Conservation (phyloP, 2,329 filamentous ascomycete species). For the Talaromyces pinophilus region DNA sequence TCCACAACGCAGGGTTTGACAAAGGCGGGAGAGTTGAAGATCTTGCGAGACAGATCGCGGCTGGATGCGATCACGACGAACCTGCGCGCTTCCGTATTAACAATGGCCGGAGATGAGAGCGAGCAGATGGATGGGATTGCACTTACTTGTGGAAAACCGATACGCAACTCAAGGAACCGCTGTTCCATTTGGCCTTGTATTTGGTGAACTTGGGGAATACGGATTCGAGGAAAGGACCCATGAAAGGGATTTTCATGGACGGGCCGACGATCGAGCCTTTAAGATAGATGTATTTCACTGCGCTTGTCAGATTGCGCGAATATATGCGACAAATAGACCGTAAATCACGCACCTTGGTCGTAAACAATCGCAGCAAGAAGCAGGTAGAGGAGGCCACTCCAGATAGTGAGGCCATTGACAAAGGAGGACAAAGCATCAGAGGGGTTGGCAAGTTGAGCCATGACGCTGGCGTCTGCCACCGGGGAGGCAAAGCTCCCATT, state of each 20-base stretch:
- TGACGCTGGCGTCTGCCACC: constrained; percentile 62
- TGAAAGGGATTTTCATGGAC: constrained; percentile 75
- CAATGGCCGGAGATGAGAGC: background rate
- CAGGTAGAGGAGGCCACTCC: constrained; percentile 69
- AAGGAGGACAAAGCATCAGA: constrained; percentile 55
- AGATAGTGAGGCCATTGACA: constrained; percentile 58
- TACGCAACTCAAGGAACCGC: constrained; percentile 89
- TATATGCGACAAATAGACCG: background rate
- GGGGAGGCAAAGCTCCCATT: constrained; percentile 72
- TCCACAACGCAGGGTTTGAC: constrained; percentile 98
- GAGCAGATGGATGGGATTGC: background rate
- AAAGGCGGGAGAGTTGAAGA: constrained; percentile 89
- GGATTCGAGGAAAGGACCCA: constrained; percentile 93
- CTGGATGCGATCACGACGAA: constrained; percentile 97
- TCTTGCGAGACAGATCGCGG: constrained; percentile 92
- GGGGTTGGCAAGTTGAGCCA: constrained; percentile 53
- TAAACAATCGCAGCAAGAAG: constrained; percentile 74
- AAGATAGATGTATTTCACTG: constrained; percentile 72
- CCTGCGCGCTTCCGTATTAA: constrained; percentile 48
- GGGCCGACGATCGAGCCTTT: constrained; percentile 78
- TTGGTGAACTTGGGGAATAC: constrained; percentile 88
- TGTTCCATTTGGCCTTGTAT: constrained; percentile 90
- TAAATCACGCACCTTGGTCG: constrained; percentile 74
- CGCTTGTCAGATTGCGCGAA: constrained; percentile 17
- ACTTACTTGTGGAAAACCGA: constrained; percentile 97